Evolutionary conservation across 495 filamentous ascomycete species (phyloP).

Genomic region (Sabuloglossum arenarium): DNA sequence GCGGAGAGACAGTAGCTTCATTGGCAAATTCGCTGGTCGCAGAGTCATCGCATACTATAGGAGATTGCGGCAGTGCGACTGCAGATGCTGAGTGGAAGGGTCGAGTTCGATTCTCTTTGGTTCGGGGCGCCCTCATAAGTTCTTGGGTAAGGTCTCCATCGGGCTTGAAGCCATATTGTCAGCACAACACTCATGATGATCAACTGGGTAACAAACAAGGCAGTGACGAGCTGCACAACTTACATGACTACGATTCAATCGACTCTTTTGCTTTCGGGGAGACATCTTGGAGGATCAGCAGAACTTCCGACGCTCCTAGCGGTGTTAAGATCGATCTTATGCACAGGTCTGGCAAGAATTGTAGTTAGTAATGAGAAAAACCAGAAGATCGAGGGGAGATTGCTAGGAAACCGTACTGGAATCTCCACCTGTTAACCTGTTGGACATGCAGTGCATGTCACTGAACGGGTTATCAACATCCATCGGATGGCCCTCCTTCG

Average conservation of each 20-base stretch:
- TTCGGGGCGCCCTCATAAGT: slow-evolving; percentile 46
- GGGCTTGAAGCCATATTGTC: slow-evolving; percentile 6
- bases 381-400: too few relatives aligned
- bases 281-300: slow-evolving; percentile 18
- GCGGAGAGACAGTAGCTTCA: slow-evolving; percentile 51
- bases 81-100: slow-evolving; percentile 38
- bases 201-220: slow-evolving; percentile 17
- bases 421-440: too few relatives aligned
- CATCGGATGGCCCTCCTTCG: too few relatives aligned
- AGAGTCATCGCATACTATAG: slow-evolving; percentile 46
- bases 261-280: slow-evolving; percentile 28
- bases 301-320: not conserved
- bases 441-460: too few relatives aligned
- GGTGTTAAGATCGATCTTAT: not conserved
- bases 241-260: slow-evolving; percentile 31
- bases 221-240: slow-evolving; percentile 13
- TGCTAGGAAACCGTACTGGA: not conserved
- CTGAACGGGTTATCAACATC: too few relatives aligned
- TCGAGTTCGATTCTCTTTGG: slow-evolving; percentile 29
- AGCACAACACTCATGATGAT: not conserved
- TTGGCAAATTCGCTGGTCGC: slow-evolving; percentile 40
- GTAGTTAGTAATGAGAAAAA: not conserved
- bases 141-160: slow-evolving; percentile 12
- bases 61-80: slow-evolving; percentile 59
- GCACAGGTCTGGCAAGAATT: not conserved